Evolutionary conservation across 2,329 filamentous ascomycete species (phyloP), one percentile per base, ranked within the genome.

Genomic region (Clonostachys sp.): DNA sequence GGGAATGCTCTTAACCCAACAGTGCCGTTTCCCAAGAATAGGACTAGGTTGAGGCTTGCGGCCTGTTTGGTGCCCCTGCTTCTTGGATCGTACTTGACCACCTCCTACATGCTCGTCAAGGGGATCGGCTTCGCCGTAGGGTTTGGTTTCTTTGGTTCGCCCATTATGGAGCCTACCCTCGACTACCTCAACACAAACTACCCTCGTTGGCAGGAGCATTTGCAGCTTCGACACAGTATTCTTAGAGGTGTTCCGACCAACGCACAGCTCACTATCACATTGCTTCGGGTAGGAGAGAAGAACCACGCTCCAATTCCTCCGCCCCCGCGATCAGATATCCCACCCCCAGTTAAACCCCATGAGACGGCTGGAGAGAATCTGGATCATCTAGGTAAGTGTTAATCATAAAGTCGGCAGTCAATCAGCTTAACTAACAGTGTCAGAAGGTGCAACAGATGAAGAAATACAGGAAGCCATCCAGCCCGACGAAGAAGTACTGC

Each of bases 181-280:
- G 63, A 65, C 12, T 78, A 80, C 54, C 64, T 89, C 30, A 84
- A 88, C 62, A 68, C 66, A 13, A 73, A 72, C 7, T 77, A 83
- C 54, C 88, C 88, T 1, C 71, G 84, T 54, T 94, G 89, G 89
- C 76, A 88, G 57, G 87, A 86, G 55, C 71, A 89, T 7, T 71
- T 92, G 14, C 84, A 91, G 57, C 67, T 90, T 12, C 78, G 86
- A 50, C 90, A 90, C 55, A 89, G 86, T 0, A 62, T 94, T 2
- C 79, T 95, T 45, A 89, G 87, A 59, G 88, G 89, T 3, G 84
- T 94, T 0, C 90, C 90, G 1, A 95, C 89, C 2, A 94, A 95
- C 60, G 88, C 89, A 5, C 90, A 95, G 59, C 78, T 95, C 16
- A 84, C 89, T 0, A 71, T 95, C 30, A 95, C 89, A 0, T 75